A percentile compares a stretch with the other conserved stretches of the same genome.
Evolutionary conservation across 306 rosid species (phyloP).

Genomic region (Casuarina cunninghamiana): DNA sequence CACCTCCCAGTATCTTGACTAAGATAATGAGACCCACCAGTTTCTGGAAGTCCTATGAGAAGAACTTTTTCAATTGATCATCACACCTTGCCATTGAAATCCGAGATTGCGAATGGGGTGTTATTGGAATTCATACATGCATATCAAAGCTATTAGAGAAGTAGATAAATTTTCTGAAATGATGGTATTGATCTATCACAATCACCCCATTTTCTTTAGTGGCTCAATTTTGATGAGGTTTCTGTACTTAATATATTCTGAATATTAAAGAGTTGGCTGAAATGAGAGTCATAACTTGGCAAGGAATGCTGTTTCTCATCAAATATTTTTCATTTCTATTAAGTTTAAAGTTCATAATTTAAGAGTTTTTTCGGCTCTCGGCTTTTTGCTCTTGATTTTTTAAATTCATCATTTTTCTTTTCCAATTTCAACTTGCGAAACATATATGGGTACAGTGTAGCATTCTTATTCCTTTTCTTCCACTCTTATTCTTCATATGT

Average conservation of each 20-base stretch:
- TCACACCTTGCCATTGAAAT: background rate
- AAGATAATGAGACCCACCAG: background rate
- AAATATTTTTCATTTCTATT: background rate
- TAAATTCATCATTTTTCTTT: background rate
- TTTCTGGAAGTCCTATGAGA: background rate
- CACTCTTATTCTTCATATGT: background rate
- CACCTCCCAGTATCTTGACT: background rate
- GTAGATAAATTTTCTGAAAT: background rate
- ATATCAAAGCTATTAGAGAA: background rate
- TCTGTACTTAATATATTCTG: background rate
- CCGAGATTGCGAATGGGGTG: background rate
- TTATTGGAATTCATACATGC: background rate
- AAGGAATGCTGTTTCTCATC: background rate
- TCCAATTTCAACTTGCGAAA: background rate
- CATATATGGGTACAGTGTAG: background rate
- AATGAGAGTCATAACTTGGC: background rate
- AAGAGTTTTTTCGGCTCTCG: too few species aligned
- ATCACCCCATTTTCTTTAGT: background rate
- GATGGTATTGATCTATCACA: background rate
- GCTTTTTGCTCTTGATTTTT: background rate
- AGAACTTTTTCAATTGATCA: background rate
- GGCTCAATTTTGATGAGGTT: background rate
- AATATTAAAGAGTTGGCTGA: background rate
- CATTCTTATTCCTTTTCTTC: background rate
- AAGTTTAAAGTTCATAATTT: background rate